These are phyloP conservation scores for Salix koriyanagi DNA, from an alignment of 345 rosid species.

Conservation along the genomic window DNA sequence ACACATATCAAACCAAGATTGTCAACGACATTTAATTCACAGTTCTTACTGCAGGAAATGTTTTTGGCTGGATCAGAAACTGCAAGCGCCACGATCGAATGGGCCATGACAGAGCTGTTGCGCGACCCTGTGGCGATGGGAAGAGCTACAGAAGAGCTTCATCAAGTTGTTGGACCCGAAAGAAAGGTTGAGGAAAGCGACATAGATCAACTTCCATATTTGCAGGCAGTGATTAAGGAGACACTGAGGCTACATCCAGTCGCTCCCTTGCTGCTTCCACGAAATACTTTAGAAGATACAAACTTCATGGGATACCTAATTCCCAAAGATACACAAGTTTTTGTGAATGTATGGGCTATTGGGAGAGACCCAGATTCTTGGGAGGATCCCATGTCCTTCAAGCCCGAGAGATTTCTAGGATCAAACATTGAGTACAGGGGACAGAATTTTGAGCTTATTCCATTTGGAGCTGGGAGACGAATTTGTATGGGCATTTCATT, in stretches of 20 bases:
- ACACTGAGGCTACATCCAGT: conserved; percentile 2
- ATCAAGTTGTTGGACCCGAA: not conserved
- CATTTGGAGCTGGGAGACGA: conserved; percentile 21
- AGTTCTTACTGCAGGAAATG: conserved; percentile 7
- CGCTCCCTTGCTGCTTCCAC: conserved; percentile 5
- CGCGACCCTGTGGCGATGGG: conserved; percentile 10
- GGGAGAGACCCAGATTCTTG: conserved; percentile 18
- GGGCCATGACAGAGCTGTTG: conserved; percentile 16
- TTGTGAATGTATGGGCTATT: conserved; percentile 18
- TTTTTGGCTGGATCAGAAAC: conserved; percentile 18
- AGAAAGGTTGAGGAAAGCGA: conserved; percentile 12
- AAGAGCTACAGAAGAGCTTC: conserved; percentile 12
- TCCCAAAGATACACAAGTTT: conserved; percentile 11
- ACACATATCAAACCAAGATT: not conserved
- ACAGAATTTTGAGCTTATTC: conserved; percentile 10
- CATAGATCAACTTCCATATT: conserved; percentile 5
- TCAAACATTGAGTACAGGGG: conserved; percentile 15
- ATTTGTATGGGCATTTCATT: conserved; percentile 7
- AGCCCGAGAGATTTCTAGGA: conserved; percentile 16
- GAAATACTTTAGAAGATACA: conserved; percentile 5
- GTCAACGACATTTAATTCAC: not conserved
- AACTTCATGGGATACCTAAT: conserved; percentile 10
- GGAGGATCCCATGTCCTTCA: conserved; percentile 17
- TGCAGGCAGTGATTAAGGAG: conserved; percentile 15
- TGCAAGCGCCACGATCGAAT: conserved; percentile 10